Evolutionary conservation across 1,284 basidiomycete species (phyloP).

Genomic region (Ceratobasidium sp.): DNA sequence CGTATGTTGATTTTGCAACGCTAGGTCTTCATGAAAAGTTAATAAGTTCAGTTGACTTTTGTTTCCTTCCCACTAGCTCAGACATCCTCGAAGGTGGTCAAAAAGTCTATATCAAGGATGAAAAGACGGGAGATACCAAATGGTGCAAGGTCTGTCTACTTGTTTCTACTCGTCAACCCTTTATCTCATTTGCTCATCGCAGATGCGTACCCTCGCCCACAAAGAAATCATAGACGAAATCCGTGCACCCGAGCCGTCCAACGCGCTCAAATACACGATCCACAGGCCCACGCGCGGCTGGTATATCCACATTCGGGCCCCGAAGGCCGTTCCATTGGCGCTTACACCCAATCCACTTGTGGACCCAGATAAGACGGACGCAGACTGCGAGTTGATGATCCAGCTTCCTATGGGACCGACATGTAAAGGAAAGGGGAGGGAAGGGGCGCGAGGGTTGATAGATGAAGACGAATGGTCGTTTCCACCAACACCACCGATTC

Average conservation of each 20-base stretch:
- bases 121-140: slow-evolving; percentile 29
- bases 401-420: background rate
- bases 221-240: slow-evolving; percentile 41
- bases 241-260: slow-evolving; percentile 14
- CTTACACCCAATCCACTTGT: slow-evolving; percentile 20
- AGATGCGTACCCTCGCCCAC: slow-evolving; percentile 36
- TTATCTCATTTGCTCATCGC: background rate
- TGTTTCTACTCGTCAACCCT: background rate
- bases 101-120: slow-evolving; percentile 35
- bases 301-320: slow-evolving; percentile 31
- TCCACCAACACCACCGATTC: slow-evolving; percentile 33
- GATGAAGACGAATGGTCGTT: slow-evolving; percentile 42
- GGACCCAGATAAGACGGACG: slow-evolving; percentile 14
- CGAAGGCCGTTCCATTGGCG: background rate
- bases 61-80: slow-evolving; percentile 8
- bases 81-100: slow-evolving; percentile 38
- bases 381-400: slow-evolving; percentile 29
- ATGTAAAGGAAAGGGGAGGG: slow-evolving; percentile 17
- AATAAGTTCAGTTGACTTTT: slow-evolving; percentile 17
- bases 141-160: slow-evolving; percentile 36
- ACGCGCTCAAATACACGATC: slow-evolving; percentile 22
- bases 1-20: slow-evolving; percentile 1
- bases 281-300: slow-evolving; percentile 41
- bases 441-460: background rate
- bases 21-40: background rate